These are phyloP conservation scores for Gnomoniopsis sp. DNA, from an alignment of 2,329 filamentous ascomycete genomes.

Conservation along the genomic window DNA sequence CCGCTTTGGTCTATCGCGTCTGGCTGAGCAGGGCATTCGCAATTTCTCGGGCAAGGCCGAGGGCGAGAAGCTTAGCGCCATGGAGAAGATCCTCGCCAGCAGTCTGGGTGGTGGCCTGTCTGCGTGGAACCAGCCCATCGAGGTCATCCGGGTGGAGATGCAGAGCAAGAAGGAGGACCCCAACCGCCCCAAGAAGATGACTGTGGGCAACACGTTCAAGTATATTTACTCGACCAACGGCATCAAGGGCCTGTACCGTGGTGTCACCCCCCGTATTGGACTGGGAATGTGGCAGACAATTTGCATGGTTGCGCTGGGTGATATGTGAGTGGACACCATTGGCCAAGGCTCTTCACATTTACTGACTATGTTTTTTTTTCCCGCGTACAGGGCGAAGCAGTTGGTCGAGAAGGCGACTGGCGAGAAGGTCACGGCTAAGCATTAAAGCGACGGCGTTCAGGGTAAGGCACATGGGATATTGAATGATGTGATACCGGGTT, in stretches of 20 bases:
- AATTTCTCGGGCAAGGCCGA: constrained; percentile 74
- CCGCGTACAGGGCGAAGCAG: constrained; percentile 59
- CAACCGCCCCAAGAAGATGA: constrained; percentile 99
- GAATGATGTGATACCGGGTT: neutral
- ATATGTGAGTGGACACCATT: constrained; percentile 70
- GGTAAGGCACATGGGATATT: neutral
- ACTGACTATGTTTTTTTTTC: constrained; percentile 17
- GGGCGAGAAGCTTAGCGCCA: constrained; percentile 69
- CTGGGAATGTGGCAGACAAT: constrained; percentile 98
- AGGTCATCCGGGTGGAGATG: constrained; percentile 99
- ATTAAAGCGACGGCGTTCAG: constrained; percentile 48
- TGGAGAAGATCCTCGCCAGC: constrained; percentile 87
- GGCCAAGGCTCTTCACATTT: constrained; percentile 8
- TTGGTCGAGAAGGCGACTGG: constrained; percentile 66
- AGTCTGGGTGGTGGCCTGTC: constrained; percentile 88
- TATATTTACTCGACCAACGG: constrained; percentile 95
- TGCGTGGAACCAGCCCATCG: constrained; percentile 99
- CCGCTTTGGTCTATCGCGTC: constrained; percentile 87
- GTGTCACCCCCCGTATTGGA: constrained; percentile 89
- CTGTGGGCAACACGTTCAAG: constrained; percentile 75
- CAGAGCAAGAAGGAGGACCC: constrained; percentile 98
- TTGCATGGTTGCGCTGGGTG: constrained; percentile 98
- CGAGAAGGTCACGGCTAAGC: constrained; percentile 62
- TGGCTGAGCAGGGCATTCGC: constrained; percentile 88
- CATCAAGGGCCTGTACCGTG: constrained; percentile 88